Evolutionary conservation across 805 yeast species (phyloP), one percentile per base, ranked within the genome.

Genomic region (Pachysolen tannophilus): DNA sequence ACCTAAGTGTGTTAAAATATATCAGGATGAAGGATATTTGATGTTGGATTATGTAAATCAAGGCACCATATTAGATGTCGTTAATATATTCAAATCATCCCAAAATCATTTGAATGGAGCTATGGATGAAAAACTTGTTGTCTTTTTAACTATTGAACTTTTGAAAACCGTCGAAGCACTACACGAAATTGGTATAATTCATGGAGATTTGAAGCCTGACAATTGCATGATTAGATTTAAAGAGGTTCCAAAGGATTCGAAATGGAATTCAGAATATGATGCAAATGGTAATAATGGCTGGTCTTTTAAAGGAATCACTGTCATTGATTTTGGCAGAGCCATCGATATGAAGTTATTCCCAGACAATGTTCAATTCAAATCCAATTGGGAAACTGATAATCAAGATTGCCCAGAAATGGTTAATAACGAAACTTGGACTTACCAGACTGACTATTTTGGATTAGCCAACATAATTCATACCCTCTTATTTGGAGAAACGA

Each of bases 141-240:
- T 82, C 38, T 81, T 73, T 47, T 59, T 84, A 26, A 64, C 90
- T 0, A 58, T 75, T 8, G 86, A 86, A 49, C 50, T 88, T 8
- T 47, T 87, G 30, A 65, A 72, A 28, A 64, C 73, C 0, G 56
- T 85, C 5, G 77, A 75, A 34, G 53, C 60, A 2, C 54, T 88
- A n/a, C 96, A 87, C 49, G 52, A 55, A 0, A 55, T 69, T 11
- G 79, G 79, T 0, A 75, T 87, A 1, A 63, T 87, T 9, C 96
- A 87, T 58, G 94, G 95, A 2, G 94, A 87, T 52, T 55, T 87
- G 35, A 83, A 82, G 49, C 80, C 95, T 0, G 95, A 83, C 43
- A 87, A 86, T 50, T 82, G 92, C 43, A 82, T 87, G 94, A 49
- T 85, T 0, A 56, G 82, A 26, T 63, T 82, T 27, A 57, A 60